Evolutionary conservation across 2,329 filamentous ascomycete genomes (phyloP), one percentile per base, ranked within the genome.

Genomic region (Mycocentrospora acerina): DNA sequence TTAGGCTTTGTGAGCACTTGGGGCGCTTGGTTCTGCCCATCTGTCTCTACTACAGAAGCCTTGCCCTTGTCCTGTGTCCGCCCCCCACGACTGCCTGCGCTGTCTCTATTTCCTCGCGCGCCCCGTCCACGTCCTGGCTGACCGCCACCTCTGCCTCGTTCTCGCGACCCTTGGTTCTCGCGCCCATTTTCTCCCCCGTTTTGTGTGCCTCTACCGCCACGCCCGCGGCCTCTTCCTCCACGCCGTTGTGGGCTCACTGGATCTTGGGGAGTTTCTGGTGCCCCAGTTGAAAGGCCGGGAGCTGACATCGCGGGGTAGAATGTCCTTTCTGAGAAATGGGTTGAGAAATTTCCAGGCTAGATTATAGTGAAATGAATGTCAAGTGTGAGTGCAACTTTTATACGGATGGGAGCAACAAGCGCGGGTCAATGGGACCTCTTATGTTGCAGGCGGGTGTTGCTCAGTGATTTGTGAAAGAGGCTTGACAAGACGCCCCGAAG

Each of bases 61-160:
- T 62, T 60, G 41, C 57, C 59, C 32, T 67, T 67, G 12, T 61
- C 55, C n/a, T 40, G 40, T 11, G 38, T 18, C 9, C 51, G 44
- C 37, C 52, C 51, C 30, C 59, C 48, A 22, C 55, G 61, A 29
- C 42, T 52, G 36, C 58, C 51, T 34, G 59, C 56, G 41, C 63
- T 52, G 8, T 67, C 66, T 22, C 19, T 22, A 35, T 62, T 57
- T 13, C 62, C 56, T 35, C 55, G 52, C 24, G 56, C 46, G 28
- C 53, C 62, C 33, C 60, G 57, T 24, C 67, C 67, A 44, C 62
- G 55, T 10, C 57, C 55, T 18, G 51, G 44, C 40, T 63, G 53
- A 9, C 42, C 47, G 44, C 64, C 55, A 30, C 66, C 66, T 55
- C 66, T 57, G 41, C 61, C 62, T 40, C 66, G 59, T n/a, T 59